Percentiles rank a stretch among this genome's conserved stretches.
These are phyloP conservation scores for Colletotrichum limetticola DNA, from an alignment of 2,329 filamentous ascomycete genomes.

Conservation along the genomic window DNA sequence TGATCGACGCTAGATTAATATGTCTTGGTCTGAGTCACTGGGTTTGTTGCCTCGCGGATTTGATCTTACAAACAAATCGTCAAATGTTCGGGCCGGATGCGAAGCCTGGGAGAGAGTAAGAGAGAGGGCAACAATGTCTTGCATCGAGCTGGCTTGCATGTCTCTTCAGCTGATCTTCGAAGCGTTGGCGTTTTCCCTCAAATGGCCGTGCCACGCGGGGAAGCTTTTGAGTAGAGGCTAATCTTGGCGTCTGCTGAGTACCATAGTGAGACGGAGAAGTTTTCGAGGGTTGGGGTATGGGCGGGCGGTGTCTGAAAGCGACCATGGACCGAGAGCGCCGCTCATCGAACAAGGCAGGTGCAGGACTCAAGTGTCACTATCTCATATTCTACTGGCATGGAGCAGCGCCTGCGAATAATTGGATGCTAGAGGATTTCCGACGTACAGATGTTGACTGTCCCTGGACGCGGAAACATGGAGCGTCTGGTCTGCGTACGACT, in stretches of 20 bases:
- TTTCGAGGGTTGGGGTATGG: not conserved
- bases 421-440: not conserved
- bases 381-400: not conserved
- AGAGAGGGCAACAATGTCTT: constrained; percentile 1
- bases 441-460: not conserved
- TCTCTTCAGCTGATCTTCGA: constrained; percentile 15
- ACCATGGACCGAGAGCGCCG: not conserved
- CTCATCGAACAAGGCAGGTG: not conserved
- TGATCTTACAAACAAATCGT: not conserved
- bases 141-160: constrained; percentile 6
- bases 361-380: not conserved
- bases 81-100: not conserved
- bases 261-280: not conserved
- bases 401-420: not conserved
- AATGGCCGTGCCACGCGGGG: constrained; percentile 51
- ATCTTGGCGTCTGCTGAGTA: not conserved
- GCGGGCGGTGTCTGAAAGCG: not conserved
- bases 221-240: constrained; percentile 39
- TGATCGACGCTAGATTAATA: not conserved
- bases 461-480: not conserved
- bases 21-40: not conserved
- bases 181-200: not conserved
- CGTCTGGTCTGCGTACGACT: not conserved
- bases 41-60: not conserved
- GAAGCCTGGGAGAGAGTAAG: not conserved